Evolutionary conservation across 2,329 filamentous ascomycete genomes (phyloP).

Genomic region (Dactylonectria estremocensis): DNA sequence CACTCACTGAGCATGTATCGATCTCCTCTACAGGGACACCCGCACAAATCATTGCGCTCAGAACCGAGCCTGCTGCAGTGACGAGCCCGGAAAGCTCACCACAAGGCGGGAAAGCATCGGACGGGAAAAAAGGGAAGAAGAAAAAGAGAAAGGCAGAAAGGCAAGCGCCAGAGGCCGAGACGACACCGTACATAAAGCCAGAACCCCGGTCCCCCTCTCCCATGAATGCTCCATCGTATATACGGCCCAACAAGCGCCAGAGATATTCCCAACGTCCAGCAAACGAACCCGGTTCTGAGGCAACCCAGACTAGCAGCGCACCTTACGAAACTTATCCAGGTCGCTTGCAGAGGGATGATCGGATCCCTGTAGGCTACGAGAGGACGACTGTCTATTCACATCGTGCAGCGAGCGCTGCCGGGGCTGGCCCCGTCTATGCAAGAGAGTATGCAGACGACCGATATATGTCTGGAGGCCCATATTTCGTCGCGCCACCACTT

Average conservation of each 20-base stretch:
- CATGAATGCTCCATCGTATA: conserved; percentile 65
- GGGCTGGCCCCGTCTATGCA: conserved; percentile 51
- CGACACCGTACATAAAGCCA: conserved; percentile 72
- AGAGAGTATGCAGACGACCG: conserved; percentile 54
- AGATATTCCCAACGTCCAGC: conserved; percentile 62
- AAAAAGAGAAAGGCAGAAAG: conserved; percentile 70
- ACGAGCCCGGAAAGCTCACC: conserved; percentile 75
- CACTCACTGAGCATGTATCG: conserved; percentile 33
- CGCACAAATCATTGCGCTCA: conserved; percentile 71
- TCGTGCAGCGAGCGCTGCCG: conserved; percentile 43
- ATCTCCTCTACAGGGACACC: conserved; percentile 52
- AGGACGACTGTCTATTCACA: conserved; percentile 42
- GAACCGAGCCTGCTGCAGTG: conserved; percentile 62
- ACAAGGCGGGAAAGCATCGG: conserved; percentile 63
- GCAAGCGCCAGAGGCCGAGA: conserved; percentile 63
- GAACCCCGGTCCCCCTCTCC: conserved; percentile 77
- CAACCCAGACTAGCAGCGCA: conserved; percentile 55
- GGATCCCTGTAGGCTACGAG: conserved; percentile 55
- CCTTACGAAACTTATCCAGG: conserved; percentile 54
- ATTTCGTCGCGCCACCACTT: conserved; percentile 57
- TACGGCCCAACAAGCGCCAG: conserved; percentile 71
- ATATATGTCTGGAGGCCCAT: conserved; percentile 48
- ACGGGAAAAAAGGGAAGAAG: conserved; percentile 66
- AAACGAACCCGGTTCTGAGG: conserved; percentile 49
- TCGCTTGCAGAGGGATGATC: conserved; percentile 49